A percentile compares a stretch with the other conserved stretches of the same genome.
Conservation (phyloP, 306 rosid species). For the Gynostemma pentaphyllum region DNA sequence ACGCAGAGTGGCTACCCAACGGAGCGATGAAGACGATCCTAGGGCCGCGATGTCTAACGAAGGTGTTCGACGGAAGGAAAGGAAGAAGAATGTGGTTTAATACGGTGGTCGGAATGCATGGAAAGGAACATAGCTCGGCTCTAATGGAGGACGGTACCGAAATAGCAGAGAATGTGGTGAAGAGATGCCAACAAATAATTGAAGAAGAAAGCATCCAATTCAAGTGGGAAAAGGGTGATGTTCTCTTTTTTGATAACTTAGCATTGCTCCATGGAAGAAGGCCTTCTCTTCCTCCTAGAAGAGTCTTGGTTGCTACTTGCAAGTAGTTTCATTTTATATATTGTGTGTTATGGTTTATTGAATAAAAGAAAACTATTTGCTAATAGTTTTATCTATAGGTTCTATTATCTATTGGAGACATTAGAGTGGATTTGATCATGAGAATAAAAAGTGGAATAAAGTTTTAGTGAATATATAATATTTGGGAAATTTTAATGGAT, state of each 20-base stretch:
- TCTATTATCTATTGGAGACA: too few relatives aligned
- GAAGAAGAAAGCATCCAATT: constrained; percentile 93
- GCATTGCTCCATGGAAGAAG: constrained; percentile 89
- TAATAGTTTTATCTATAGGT: too few relatives aligned
- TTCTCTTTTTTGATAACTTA: constrained; percentile 65
- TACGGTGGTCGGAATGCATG: constrained; percentile 71
- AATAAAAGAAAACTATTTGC: background rate
- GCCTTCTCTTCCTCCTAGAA: constrained; percentile 86
- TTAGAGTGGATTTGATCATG: too few relatives aligned
- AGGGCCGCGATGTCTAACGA: constrained; percentile 43
- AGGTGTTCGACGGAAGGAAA: constrained; percentile 68
- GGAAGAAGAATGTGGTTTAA: constrained; percentile 84
- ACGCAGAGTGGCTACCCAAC: constrained; percentile 51
- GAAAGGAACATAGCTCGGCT: constrained; percentile 67
- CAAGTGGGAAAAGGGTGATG: constrained; percentile 80
- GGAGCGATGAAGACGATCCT: constrained; percentile 52
- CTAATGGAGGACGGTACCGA: constrained; percentile 66
- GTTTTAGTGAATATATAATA: too few relatives aligned
- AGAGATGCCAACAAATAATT: constrained; percentile 65
- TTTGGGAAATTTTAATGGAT: too few relatives aligned
- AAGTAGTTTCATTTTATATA: constrained; percentile 22
- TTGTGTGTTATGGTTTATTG: background rate
- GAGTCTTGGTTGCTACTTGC: constrained; percentile 58
- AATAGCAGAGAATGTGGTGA: constrained; percentile 45
- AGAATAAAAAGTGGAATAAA: too few relatives aligned